Evolutionary conservation across 2,329 filamentous ascomycete species (phyloP).

Genomic region (Lasiodiplodia gonubiensis): DNA sequence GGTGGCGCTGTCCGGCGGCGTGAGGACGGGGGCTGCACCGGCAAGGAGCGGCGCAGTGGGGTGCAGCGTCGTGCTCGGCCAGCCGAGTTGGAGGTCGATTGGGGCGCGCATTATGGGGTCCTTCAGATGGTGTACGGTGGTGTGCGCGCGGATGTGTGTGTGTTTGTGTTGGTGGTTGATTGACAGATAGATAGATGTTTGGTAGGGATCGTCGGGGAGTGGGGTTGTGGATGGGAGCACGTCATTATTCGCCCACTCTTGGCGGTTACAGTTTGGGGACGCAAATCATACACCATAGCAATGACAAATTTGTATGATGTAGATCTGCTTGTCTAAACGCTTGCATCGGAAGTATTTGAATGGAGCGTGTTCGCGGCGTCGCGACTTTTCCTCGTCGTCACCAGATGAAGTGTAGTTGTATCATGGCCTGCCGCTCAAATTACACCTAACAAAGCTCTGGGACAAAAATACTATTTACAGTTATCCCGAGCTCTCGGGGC

Average conservation of each 20-base stretch:
- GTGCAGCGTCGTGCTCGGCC: conserved; percentile 69
- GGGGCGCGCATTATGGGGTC: conserved; percentile 33
- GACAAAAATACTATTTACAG: no score
- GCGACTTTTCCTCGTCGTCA: no score
- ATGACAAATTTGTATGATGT: no score
- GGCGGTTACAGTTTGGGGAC: background rate
- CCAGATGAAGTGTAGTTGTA: no score
- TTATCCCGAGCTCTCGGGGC: no score
- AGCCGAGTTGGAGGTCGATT: conserved; percentile 72
- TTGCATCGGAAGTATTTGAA: no score
- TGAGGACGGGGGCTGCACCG: conserved; percentile 66
- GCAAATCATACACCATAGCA: background rate
- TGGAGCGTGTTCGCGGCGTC: no score
- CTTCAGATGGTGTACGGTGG: background rate
- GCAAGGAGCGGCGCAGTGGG: conserved; percentile 66
- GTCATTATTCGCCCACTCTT: background rate
- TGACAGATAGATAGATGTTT: background rate
- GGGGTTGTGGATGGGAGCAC: background rate
- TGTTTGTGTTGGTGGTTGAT: background rate
- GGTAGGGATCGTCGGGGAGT: background rate
- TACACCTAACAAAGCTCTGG: no score
- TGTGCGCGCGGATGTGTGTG: background rate
- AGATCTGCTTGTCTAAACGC: no score
- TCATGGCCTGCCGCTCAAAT: no score
- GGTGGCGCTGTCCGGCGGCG: conserved; percentile 62